Evolutionary conservation across 148 eudicot species (phyloP).

Genomic region (Chenopodium suecicum): DNA sequence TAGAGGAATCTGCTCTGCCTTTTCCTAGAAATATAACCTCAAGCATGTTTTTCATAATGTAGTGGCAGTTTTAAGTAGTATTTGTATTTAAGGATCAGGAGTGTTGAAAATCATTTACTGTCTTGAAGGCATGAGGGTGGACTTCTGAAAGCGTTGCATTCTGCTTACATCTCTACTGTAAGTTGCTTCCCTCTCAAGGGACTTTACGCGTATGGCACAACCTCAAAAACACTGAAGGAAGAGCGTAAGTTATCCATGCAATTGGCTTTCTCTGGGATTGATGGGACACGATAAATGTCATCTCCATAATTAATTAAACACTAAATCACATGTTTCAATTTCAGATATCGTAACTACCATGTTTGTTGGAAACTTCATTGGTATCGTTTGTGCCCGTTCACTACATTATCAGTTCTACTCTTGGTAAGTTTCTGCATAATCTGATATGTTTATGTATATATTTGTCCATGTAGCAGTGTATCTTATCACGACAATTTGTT

Average conservation of each 20-base stretch:
- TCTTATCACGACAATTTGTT: not conserved
- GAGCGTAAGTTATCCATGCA: slow-evolving; percentile 56
- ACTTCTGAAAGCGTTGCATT: slow-evolving; percentile 47
- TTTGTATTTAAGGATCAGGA: not conserved
- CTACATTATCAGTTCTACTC: slow-evolving; percentile 96
- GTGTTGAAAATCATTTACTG: not conserved
- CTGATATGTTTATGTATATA: not conserved
- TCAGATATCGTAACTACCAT: slow-evolving; percentile 82
- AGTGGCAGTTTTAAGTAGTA: not conserved
- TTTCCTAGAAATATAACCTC: not conserved
- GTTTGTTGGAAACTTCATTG: slow-evolving; percentile 93
- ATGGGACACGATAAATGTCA: not conserved
- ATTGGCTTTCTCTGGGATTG: not conserved
- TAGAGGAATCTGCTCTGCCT: not conserved
- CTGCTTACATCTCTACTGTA: slow-evolving; percentile 33
- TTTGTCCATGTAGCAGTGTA: not conserved
- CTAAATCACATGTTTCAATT: slow-evolving; percentile 18
- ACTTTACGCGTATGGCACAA: slow-evolving; percentile 31
- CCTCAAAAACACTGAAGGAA: slow-evolving; percentile 40
- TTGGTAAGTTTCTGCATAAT: slow-evolving; percentile 51
- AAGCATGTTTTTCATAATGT: no score
- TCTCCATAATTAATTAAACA: not conserved
- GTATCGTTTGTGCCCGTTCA: slow-evolving; percentile 87
- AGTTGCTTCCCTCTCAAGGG: slow-evolving; percentile 42
- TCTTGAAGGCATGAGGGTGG: slow-evolving; percentile 87